These are phyloP conservation scores for Sextonia rubra DNA, from an alignment of 164 flowering plant genomes.

Conservation along the genomic window DNA sequence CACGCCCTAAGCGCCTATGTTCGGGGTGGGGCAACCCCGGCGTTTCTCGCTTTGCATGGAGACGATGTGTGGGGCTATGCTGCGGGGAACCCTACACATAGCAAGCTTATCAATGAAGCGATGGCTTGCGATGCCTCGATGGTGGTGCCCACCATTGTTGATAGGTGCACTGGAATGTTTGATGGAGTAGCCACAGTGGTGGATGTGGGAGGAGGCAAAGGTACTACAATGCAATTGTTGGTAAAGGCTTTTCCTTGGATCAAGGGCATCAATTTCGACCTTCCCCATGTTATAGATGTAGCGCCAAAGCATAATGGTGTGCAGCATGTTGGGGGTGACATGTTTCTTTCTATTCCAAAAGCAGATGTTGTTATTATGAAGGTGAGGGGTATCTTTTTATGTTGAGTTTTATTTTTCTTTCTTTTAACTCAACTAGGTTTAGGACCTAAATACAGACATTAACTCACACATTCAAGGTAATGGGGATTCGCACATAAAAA, in stretches of 20 bases:
- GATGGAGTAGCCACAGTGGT: conserved; percentile 7
- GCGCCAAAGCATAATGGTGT: not conserved
- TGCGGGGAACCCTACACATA: not conserved
- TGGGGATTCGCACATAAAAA: too few species aligned
- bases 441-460: too few species aligned
- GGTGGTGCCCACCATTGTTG: not conserved
- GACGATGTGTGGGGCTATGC: conserved; percentile 9
- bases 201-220: conserved; percentile 17
- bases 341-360: conserved; percentile 5
- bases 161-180: conserved; percentile 1
- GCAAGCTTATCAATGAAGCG: conserved; percentile 7
- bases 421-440: too few species aligned
- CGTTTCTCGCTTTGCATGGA: conserved; percentile 10
- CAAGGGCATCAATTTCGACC: conserved; percentile 7
- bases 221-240: not conserved
- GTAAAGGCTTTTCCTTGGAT: conserved; percentile 11
- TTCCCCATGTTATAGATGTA: conserved; percentile 4
- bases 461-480: too few species aligned
- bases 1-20: conserved; percentile 1
- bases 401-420: too few species aligned
- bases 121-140: conserved; percentile 8
- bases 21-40: not conserved
- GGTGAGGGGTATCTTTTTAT: not conserved
- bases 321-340: conserved; percentile 7
- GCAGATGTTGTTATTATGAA: conserved; percentile 9